phyloP scores from a whole-genome alignment of 768 basidiomycete species.

The Kwoniella dejecticola region DNA sequence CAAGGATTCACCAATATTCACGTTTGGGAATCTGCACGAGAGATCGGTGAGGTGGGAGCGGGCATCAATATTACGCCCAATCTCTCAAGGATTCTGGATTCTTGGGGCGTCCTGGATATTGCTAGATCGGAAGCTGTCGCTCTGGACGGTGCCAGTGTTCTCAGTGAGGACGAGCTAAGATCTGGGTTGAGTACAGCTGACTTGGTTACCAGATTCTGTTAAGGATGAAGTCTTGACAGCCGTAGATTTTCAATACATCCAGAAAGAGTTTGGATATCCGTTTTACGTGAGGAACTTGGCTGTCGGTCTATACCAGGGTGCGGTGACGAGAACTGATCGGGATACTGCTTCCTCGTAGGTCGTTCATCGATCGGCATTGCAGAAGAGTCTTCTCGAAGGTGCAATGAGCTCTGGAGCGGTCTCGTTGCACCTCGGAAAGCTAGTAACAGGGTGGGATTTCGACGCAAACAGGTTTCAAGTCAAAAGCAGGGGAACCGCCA shows the following conservation, averaged over 20 bases:
- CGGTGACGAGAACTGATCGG: not conserved
- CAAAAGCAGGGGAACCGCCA: conserved; percentile 11
- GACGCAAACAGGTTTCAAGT: conserved; percentile 39
- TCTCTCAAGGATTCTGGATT: conserved; percentile 50
- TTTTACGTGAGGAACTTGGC: conserved; percentile 39
- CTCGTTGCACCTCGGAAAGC: conserved; percentile 46
- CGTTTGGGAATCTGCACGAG: conserved; percentile 51
- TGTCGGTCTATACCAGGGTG: conserved; percentile 29
- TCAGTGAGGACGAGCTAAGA: conserved; percentile 27
- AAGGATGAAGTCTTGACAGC: conserved; percentile 53
- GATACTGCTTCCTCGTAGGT: conserved; percentile 14
- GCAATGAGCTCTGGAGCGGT: conserved; percentile 48
- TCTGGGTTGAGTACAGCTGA: not conserved
- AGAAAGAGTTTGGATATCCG: conserved; percentile 52
- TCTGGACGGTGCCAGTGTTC: conserved; percentile 44
- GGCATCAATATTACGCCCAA: conserved; percentile 58
- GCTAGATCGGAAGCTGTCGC: conserved; percentile 50
- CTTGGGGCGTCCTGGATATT: conserved; percentile 52
- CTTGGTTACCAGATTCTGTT: conserved; percentile 29
- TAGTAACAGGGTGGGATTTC: conserved; percentile 51
- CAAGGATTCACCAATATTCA: conserved; percentile 53
- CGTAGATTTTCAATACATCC: conserved; percentile 51
- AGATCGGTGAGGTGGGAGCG: conserved; percentile 56
- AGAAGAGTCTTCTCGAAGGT: conserved; percentile 50
- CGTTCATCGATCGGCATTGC: conserved; percentile 56